Base-by-base conservation (phyloP, 768 basidiomycete genomes). In the Leucosporidium yakuticum region DNA sequence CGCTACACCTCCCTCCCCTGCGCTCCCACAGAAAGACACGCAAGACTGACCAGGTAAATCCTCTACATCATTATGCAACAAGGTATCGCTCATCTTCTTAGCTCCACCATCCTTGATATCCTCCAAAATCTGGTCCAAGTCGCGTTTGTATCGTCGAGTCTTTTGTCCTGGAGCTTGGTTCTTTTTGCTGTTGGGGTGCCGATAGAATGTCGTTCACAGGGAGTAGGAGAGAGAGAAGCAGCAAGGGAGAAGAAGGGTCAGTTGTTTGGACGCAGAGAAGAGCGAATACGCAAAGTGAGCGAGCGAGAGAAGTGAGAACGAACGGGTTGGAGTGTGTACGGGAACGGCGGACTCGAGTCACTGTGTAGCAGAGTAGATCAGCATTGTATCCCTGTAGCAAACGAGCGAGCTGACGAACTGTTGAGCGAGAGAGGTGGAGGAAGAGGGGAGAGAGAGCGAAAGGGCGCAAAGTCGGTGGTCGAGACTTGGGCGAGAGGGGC, bases 271-370 rank as follows among this genome's bases (percentile, higher is more conserved):
- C 0, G 36, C 8, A 4, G 34, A 39, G 60, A 4, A 51, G 31
- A 11, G n/a, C 7, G 50, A 19, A 36, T 32, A 4, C 23, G 54
- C 6, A 31, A 53, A 53, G 27, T 27, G 56, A 25, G 58, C 11
- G 39, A 44, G 34, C 34, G 34, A 36, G 34, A 5, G 34, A 36
- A 44, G 39, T 36, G 6, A 9, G 12, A 4, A 39, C 70, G 53
- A 27, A 72, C 70, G 71, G 71, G 65, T 72, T 72, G 32, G 71
- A 69, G 44, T 51, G 71, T 1, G 71, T 72, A 7, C 71, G 51
- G 19, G 58, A 61, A 21, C 71, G 48, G 25, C 71, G 53, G 62
- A 69, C 39, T 8, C 39, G 39, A 9, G 39, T 44, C 39, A 44
- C 39, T 44, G 14, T 44, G 14, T 8, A 8, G 14, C 39, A 44